Percentiles rank a stretch among this genome's conserved stretches.
Conservation (phyloP, 1,284 basidiomycete species). For the Earliella scabrosa region DNA sequence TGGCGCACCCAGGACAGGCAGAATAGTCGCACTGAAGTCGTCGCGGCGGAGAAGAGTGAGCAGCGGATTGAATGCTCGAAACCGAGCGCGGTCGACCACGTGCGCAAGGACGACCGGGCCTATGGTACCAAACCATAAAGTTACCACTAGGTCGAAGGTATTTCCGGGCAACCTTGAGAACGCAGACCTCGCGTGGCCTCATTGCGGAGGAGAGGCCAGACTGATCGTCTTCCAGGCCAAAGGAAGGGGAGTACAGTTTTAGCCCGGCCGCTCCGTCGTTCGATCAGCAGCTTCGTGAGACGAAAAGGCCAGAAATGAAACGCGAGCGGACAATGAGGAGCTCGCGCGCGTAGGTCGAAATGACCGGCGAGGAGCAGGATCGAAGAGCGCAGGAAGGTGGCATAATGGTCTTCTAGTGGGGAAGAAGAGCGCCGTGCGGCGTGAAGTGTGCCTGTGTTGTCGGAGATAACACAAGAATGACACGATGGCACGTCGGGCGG, state of each 20-base stretch:
- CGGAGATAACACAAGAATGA: constrained; percentile 24
- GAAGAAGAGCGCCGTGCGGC: constrained; percentile 12
- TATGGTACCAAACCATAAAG: constrained; percentile 26
- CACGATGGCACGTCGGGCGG: constrained; percentile 16
- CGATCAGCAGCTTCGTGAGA: background rate
- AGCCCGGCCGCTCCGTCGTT: background rate
- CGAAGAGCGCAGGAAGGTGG: constrained; percentile 14
- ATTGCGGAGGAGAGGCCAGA: background rate
- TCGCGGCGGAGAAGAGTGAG: constrained; percentile 14
- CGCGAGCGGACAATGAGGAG: constrained; percentile 10
- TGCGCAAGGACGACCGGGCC: constrained; percentile 7
- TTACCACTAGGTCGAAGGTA: constrained; percentile 15
- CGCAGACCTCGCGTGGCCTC: constrained; percentile 5
- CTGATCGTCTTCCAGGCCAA: background rate
- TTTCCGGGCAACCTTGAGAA: constrained; percentile 19
- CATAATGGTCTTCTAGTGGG: constrained; percentile 22
- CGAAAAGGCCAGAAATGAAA: constrained; percentile 1
- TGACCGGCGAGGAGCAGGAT: constrained; percentile 18
- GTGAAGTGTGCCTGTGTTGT: constrained; percentile 15
- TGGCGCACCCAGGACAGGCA: constrained; percentile 4
- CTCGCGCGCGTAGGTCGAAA: constrained; percentile 12
- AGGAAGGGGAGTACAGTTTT: background rate
- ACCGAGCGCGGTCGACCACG: constrained; percentile 10
- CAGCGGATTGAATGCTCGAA: constrained; percentile 15
- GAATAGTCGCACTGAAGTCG: constrained; percentile 8